Evolutionary conservation across 768 basidiomycete genomes (phyloP).

Genomic region (Gloeopeniophorella convolvens): DNA sequence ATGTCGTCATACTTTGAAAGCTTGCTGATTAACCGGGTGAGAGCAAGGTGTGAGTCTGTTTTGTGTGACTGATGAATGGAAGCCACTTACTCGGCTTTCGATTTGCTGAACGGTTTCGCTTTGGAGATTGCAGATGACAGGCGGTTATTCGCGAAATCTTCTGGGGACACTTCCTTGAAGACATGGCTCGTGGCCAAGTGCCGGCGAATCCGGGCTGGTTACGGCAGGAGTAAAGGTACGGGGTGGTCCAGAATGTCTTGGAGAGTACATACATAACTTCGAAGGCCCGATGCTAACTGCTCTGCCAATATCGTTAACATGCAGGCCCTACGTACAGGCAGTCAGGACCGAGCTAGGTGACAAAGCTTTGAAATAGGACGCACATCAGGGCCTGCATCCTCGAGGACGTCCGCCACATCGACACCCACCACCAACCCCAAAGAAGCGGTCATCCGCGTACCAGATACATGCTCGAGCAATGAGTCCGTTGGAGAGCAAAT

Average conservation of each 20-base stretch:
- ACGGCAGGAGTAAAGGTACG: not conserved
- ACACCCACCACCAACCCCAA: too few relatives aligned
- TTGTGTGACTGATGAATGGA: not conserved
- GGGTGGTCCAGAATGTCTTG: not conserved
- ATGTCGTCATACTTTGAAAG: too few relatives aligned
- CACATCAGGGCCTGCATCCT: too few relatives aligned
- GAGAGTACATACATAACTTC: slow-evolving; percentile 34
- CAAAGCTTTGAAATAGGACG: too few relatives aligned
- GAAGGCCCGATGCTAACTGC: slow-evolving; percentile 27
- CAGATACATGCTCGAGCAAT: too few relatives aligned
- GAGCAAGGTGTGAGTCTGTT: not conserved
- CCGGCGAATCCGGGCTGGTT: slow-evolving; percentile 25
- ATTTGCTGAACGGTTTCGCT: slow-evolving; percentile 20
- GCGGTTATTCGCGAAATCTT: slow-evolving; percentile 27
- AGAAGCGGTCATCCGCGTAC: too few relatives aligned
- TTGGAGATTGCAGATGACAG: slow-evolving; percentile 25
- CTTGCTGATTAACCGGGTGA: not conserved
- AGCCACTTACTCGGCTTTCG: slow-evolving; percentile 8
- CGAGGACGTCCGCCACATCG: too few relatives aligned
- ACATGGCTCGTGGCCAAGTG: slow-evolving; percentile 27
- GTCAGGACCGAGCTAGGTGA: too few relatives aligned
- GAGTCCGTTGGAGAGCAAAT: too few relatives aligned
- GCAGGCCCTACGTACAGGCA: slow-evolving; percentile 29
- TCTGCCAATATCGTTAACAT: slow-evolving; percentile 32
- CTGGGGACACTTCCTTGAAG: slow-evolving; percentile 24